Evolutionary conservation across 1,139 yeast genomes (phyloP).

Genomic region (Diutina sp.): DNA sequence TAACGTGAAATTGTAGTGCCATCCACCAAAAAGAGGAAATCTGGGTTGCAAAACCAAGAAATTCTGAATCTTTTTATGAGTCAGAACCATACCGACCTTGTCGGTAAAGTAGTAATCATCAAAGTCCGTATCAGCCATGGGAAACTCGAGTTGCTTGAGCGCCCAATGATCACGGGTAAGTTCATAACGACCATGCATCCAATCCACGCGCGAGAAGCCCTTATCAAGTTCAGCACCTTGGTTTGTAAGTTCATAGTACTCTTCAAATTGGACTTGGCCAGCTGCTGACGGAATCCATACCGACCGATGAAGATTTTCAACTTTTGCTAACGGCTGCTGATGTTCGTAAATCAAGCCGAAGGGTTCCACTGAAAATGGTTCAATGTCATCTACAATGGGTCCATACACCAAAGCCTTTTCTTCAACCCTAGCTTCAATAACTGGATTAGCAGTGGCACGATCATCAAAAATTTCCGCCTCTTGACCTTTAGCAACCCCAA

Average conservation of each 20-base stretch:
- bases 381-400: conserved; percentile 29
- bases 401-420: conserved; percentile 40
- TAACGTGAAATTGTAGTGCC: conserved; percentile 91
- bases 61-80: conserved; percentile 43
- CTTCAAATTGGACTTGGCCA: conserved; percentile 47
- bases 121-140: conserved; percentile 9
- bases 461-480: conserved; percentile 26
- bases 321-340: conserved; percentile 53
- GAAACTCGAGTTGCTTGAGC: conserved; percentile 42
- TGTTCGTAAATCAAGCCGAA: conserved; percentile 52
- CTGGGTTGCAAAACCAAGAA: conserved; percentile 62
- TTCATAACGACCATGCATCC: conserved; percentile 43
- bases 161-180: conserved; percentile 31
- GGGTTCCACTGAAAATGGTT: conserved; percentile 35
- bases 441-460: conserved; percentile 11
- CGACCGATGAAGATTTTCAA: conserved; percentile 52
- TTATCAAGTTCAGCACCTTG: conserved; percentile 53
- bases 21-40: conserved; percentile 88
- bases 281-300: conserved; percentile 51
- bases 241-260: conserved; percentile 72
- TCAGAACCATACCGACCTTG: conserved; percentile 89
- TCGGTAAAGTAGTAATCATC: conserved; percentile 71
- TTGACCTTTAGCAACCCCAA: conserved; percentile 35
- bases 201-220: conserved; percentile 73
- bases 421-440: conserved; percentile 19